A percentile compares a stretch with the other conserved stretches of the same genome.
phyloP scores from a whole-genome alignment of 345 rosid species.

The Hibiscus mutabilis region DNA sequence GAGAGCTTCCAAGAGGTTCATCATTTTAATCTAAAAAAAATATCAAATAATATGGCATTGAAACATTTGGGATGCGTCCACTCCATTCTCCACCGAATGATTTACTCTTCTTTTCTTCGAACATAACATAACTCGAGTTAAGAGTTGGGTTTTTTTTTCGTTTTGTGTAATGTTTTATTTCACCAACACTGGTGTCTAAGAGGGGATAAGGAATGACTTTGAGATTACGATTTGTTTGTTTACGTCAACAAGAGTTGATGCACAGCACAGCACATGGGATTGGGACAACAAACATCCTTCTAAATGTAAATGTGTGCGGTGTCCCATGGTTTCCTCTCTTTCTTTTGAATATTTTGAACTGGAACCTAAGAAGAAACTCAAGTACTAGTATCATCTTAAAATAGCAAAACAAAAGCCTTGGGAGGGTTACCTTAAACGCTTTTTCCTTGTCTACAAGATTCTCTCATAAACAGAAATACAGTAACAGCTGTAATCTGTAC shows the following conservation, averaged over 20 bases:
- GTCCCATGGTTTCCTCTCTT: background rate
- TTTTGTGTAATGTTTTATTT: no score
- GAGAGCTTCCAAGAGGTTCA: no score
- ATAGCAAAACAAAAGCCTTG: background rate
- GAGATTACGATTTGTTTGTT: background rate
- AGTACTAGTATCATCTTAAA: background rate
- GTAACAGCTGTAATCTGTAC: background rate
- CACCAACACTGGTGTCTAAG: no score
- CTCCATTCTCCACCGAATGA: no score
- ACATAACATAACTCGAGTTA: no score
- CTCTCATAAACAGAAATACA: conserved; percentile 7
- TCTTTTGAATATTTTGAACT: background rate
- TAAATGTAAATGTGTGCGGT: background rate
- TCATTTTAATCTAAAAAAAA: no score
- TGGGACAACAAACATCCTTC: no score
- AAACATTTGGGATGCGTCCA: no score
- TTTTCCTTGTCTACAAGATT: conserved; percentile 15
- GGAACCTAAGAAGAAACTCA: background rate
- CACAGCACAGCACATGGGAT: background rate
- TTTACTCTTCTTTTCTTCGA: no score
- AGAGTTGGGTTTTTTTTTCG: no score
- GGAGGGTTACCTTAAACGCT: background rate
- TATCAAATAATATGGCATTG: no score
- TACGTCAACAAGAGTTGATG: background rate
- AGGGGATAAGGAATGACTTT: background rate